Percentiles rank a stretch among this genome's conserved stretches.
Conservation (phyloP, 2,329 filamentous ascomycete genomes). For the Botrytis byssoidea region DNA sequence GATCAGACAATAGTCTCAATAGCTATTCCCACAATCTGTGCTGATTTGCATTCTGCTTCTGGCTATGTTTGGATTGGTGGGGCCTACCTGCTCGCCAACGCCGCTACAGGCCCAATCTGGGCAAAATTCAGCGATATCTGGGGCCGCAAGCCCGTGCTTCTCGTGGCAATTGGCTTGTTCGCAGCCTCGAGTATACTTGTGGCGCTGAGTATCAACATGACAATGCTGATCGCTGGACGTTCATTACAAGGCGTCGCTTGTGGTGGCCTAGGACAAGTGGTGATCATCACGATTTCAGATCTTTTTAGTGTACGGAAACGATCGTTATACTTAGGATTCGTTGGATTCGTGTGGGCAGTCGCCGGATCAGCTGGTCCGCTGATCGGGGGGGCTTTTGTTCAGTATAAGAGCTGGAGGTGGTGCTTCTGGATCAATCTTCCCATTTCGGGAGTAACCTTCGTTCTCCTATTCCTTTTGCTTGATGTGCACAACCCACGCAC, state of each 20-base stretch:
- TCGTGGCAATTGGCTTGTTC: not conserved
- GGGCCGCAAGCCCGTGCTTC: slow-evolving; percentile 5
- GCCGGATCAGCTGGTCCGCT: slow-evolving; percentile 60
- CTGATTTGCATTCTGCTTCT: slow-evolving; percentile 44
- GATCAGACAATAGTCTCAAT: slow-evolving; percentile 43
- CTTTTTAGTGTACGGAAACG: slow-evolving; percentile 58
- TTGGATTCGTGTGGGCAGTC: slow-evolving; percentile 62
- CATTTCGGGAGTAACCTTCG: slow-evolving; percentile 42
- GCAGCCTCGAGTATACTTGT: slow-evolving; percentile 49
- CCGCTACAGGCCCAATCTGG: slow-evolving; percentile 50
- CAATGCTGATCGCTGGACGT: slow-evolving; percentile 61
- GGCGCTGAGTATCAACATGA: slow-evolving; percentile 55
- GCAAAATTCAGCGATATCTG: slow-evolving; percentile 12
- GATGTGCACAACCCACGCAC: slow-evolving; percentile 63
- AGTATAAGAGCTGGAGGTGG: slow-evolving; percentile 59
- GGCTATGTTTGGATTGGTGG: slow-evolving; percentile 55
- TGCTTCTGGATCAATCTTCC: slow-evolving; percentile 57
- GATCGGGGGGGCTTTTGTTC: slow-evolving; percentile 59
- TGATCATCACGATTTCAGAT: slow-evolving; percentile 45
- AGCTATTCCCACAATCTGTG: slow-evolving; percentile 43
- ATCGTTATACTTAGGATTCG: slow-evolving; percentile 58
- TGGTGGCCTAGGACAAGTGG: slow-evolving; percentile 44
- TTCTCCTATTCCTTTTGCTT: slow-evolving; percentile 58
- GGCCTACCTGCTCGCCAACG: slow-evolving; percentile 45
- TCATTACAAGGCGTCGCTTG: slow-evolving; percentile 63